A percentile compares a stretch with the other conserved stretches of the same genome.
Conservation (phyloP, 1,284 basidiomycete species). For the Pyrrhoderma lamaoense region DNA sequence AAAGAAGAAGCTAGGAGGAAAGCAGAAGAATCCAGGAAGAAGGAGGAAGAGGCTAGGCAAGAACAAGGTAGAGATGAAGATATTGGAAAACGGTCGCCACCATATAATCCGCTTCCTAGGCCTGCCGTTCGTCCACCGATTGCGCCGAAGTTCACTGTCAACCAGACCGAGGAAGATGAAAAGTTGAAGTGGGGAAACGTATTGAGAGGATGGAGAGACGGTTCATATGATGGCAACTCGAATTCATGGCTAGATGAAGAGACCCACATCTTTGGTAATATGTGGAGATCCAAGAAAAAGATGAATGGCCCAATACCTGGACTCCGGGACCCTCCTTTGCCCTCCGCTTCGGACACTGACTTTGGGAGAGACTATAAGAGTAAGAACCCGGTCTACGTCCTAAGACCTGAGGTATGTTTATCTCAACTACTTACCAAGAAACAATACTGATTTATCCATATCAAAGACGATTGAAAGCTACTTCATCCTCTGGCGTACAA, state of each 20-base stretch:
- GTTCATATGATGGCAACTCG: slow-evolving; percentile 28
- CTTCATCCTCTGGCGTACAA: slow-evolving; percentile 64
- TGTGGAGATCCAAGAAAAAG: slow-evolving; percentile 1
- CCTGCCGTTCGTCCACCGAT: background rate
- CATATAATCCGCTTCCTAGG: background rate
- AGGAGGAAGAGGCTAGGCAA: background rate
- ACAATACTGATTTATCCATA: background rate
- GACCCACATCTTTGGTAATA: slow-evolving; percentile 3
- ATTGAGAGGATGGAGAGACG: slow-evolving; percentile 43
- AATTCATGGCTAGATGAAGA: slow-evolving; percentile 8
- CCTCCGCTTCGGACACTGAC: background rate
- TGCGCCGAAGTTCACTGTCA: slow-evolving; percentile 1
- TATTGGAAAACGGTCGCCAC: slow-evolving; percentile 4
- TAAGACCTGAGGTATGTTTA: slow-evolving; percentile 15
- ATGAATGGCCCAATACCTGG: slow-evolving; percentile 12
- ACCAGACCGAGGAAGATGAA: slow-evolving; percentile 18
- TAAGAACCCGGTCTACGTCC: slow-evolving; percentile 7
- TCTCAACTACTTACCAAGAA: background rate
- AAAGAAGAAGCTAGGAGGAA: background rate
- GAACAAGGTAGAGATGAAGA: background rate
- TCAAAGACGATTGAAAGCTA: slow-evolving; percentile 62
- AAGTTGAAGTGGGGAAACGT: slow-evolving; percentile 43
- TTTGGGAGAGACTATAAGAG: slow-evolving; percentile 12
- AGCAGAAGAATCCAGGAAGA: no score
- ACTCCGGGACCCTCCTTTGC: slow-evolving; percentile 10